Evolutionary conservation across 148 eudicot genomes (phyloP), one percentile per base, ranked within the genome.

Genomic region (Pouteria glomerata): DNA sequence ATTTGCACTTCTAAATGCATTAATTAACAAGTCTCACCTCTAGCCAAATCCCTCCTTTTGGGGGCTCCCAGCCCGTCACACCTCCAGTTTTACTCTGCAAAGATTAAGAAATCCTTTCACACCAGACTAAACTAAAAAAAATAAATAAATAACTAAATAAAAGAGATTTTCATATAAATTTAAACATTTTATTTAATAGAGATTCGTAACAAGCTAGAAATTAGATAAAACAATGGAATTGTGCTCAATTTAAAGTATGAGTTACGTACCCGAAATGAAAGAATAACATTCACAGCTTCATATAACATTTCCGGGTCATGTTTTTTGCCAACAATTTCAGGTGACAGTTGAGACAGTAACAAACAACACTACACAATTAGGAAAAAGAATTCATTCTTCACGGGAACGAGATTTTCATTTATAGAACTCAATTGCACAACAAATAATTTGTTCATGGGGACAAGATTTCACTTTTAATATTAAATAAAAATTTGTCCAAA

Each of bases 1-100:
- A 24, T 77, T 31, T 45, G 63, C 6, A 23, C 48, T 74, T 5
- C 21, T 52, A 6, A 75, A 65, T 12, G 48, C 2, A n/a, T 15
- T 11, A 2, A 71, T 35, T n/a, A n/a, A n/a, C n/a, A 60, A 44
- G 61, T 30, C 10, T 51, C 47, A 88, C 92, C 89, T 88, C 89
- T 51, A 88, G n/a, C 89, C 89, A 88, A 21, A 35, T 42, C 1
- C 55, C 69, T 8, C 82, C 73, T 47, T 71, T 66, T 29, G 30
- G 48, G 3, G 87, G 84, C 37, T 88, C 92, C 87, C 87, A 88
- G n/a, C 78, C 87, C 19, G 85, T 5, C 44, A 81, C 56, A 24
- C 92, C 92, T 21, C 92, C 92, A 71, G 76, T 83, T 71, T 73
- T 52, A 59, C 85, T 83, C 91, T 85, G 71, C 57, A 65, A 48